phyloP scores from a whole-genome alignment of 2,329 filamentous ascomycete species.

The Hyphodiscus sp. region DNA sequence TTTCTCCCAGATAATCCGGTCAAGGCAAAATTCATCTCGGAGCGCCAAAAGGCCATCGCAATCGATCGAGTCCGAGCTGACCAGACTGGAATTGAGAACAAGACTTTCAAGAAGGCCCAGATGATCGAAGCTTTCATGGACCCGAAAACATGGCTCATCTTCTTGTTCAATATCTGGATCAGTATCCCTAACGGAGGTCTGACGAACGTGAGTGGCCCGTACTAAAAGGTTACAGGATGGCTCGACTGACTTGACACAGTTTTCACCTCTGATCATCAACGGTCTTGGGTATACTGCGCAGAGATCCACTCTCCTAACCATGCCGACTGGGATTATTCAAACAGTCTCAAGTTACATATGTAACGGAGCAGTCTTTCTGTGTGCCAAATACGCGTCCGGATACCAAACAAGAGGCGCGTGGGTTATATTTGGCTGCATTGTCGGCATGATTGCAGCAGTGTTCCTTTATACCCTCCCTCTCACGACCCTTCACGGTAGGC shows the following conservation, averaged over 20 bases:
- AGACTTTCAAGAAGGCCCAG: conserved; percentile 28
- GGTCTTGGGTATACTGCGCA: no score
- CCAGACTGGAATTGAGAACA: conserved; percentile 33
- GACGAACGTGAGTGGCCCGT: no score
- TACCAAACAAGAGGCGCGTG: neutral
- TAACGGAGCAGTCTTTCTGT: no score
- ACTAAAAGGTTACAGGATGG: no score
- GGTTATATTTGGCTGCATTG: neutral
- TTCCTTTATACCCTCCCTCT: conserved; percentile 24
- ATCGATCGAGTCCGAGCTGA: conserved; percentile 30
- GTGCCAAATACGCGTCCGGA: no score
- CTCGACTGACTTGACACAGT: no score
- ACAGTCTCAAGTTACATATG: neutral
- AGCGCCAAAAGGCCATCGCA: conserved; percentile 29
- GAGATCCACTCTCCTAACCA: no score
- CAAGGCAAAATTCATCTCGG: conserved; percentile 28
- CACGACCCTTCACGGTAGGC: conserved; percentile 25
- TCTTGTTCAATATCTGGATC: neutral
- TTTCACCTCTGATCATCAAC: no score
- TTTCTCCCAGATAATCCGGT: conserved; percentile 31
- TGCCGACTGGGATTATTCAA: conserved; percentile 2
- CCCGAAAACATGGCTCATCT: conserved; percentile 28
- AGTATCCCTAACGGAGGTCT: no score
- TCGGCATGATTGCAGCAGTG: neutral
- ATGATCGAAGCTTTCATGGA: conserved; percentile 25